Evolutionary conservation across 2,329 filamentous ascomycete species (phyloP).

Genomic region (Fusarium drepaniforme): DNA sequence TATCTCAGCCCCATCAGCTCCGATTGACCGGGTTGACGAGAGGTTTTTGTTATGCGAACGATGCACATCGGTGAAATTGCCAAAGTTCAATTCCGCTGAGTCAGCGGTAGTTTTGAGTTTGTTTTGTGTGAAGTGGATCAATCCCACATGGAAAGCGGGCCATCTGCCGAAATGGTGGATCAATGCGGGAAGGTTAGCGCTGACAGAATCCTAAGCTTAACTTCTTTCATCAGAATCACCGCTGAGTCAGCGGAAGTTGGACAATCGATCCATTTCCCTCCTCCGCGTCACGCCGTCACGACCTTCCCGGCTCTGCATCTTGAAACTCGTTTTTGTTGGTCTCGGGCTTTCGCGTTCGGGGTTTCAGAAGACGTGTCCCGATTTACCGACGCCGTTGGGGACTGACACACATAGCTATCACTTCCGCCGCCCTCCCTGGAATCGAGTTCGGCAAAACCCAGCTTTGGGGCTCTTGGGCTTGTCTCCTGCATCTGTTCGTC

Average conservation of each 20-base stretch:
- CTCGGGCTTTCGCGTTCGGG: conserved; percentile 17
- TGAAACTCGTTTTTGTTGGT: conserved; percentile 15
- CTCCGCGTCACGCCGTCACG: not conserved
- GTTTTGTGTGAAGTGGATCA: not conserved
- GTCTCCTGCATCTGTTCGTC: not conserved
- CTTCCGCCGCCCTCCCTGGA: not conserved
- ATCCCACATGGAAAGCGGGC: conserved; percentile 2
- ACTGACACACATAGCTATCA: conserved; percentile 4
- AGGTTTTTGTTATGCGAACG: not conserved
- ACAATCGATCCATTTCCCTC: not conserved
- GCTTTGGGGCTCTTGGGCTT: not conserved
- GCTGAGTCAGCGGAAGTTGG: conserved; percentile 34
- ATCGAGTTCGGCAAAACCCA: not conserved
- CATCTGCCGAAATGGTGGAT: not conserved
- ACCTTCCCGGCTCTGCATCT: not conserved
- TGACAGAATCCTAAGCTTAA: not conserved
- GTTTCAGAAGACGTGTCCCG: conserved; percentile 5
- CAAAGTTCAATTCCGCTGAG: conserved; percentile 1
- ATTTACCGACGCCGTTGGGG: not conserved
- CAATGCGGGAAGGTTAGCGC: conserved; percentile 2
- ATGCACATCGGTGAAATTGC: not conserved
- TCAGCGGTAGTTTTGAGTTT: not conserved
- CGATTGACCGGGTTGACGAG: not conserved
- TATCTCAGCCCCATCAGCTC: not conserved
- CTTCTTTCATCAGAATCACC: not conserved